Evolutionary conservation across 306 rosid species (phyloP).

Genomic region (Cyamopsis tetragonoloba): DNA sequence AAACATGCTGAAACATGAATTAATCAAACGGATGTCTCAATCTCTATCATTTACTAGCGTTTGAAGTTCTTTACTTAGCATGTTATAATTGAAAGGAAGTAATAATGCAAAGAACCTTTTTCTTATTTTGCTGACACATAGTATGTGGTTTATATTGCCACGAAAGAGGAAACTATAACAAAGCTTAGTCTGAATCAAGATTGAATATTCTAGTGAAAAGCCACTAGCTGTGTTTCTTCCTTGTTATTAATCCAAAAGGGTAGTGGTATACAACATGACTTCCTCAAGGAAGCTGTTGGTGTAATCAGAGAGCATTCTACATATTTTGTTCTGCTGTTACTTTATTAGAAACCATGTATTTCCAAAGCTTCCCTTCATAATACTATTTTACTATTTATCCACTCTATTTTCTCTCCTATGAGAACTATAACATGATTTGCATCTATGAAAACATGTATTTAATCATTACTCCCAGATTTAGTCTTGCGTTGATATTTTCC

Average conservation of each 20-base stretch:
- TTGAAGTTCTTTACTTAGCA: not conserved
- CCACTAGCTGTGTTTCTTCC: not conserved
- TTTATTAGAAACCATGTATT: not conserved
- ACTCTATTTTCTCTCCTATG: not conserved
- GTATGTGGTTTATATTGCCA: not conserved
- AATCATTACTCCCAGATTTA: not conserved
- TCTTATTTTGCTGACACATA: not conserved
- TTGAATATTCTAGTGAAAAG: not conserved
- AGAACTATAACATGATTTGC: not conserved
- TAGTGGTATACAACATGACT: not conserved
- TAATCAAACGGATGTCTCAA: not conserved
- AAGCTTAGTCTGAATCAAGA: not conserved
- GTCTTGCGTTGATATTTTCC: constrained; percentile 4
- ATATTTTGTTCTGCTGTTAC: not conserved
- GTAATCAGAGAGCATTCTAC: not conserved
- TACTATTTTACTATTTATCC: not conserved
- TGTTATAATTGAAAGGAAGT: constrained; percentile 4
- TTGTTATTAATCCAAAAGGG: not conserved
- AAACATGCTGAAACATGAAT: constrained; percentile 15
- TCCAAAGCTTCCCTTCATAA: not conserved
- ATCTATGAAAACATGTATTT: not conserved
- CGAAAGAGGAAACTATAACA: not conserved
- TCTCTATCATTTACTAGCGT: not conserved
- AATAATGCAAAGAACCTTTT: not conserved
- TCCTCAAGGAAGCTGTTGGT: constrained; percentile 1